Percentiles rank a stretch among this genome's conserved stretches.
Evolutionary conservation across 148 eudicot species (phyloP).

Genomic region (Rhododendron ovatum): DNA sequence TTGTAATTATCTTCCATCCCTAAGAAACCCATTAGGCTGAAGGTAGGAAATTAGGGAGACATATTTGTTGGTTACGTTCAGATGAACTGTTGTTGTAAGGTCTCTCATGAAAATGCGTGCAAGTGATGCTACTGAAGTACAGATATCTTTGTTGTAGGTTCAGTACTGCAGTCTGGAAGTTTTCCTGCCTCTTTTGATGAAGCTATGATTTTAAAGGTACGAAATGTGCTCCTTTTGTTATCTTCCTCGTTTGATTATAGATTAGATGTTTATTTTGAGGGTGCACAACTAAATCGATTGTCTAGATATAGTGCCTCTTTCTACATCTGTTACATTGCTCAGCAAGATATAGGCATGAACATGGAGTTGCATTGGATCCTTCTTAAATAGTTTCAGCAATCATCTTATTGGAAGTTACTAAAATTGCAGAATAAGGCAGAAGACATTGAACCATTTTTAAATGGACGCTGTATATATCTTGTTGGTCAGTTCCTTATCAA

Average conservation of each 20-base stretch:
- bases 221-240: background rate
- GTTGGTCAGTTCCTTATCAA: slow-evolving; percentile 66
- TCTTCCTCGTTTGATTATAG: background rate
- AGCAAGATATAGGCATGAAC: background rate
- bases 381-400: background rate
- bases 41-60: background rate
- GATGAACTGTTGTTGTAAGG: background rate
- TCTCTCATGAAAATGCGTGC: background rate
- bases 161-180: slow-evolving; percentile 37
- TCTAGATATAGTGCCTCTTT: background rate
- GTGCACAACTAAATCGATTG: background rate
- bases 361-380: background rate
- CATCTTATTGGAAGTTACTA: slow-evolving; percentile 14
- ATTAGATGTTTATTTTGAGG: background rate
- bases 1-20: background rate
- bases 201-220: slow-evolving; percentile 52
- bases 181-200: slow-evolving; percentile 43
- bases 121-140: background rate
- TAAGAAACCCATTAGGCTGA: background rate
- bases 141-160: slow-evolving; percentile 36
- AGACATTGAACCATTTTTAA: slow-evolving; percentile 53
- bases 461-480: slow-evolving; percentile 82
- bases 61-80: background rate
- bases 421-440: slow-evolving; percentile 67
- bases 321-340: background rate